Evolutionary conservation across 768 basidiomycete genomes (phyloP), one percentile per base, ranked within the genome.

Genomic region (Lentinula sp.): DNA sequence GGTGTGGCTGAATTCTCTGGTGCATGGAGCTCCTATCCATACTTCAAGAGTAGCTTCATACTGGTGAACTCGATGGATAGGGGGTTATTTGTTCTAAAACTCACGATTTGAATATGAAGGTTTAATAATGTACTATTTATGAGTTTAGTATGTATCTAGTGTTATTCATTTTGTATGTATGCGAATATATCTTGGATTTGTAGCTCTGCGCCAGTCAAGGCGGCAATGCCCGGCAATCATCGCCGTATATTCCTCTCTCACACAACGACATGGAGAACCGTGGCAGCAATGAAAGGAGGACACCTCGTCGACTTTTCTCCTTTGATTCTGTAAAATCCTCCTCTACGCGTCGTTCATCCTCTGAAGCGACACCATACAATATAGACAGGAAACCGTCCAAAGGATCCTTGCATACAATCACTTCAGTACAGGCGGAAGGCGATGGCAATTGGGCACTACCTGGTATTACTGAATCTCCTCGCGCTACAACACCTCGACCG

Each of bases 261-360:
- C 8, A 7, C 18, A 31, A 18, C 28, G 28, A 49, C 48, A 59
- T 59, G 45, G 32, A 59, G 6, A 59, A 28, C 21, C 51, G 31
- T n/a, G 51, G 51, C 31, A 53, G 15, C 32, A 42, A 31, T 31
- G 61, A 62, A 57, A 69, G 64, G 57, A 63, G 62, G 23, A 57
- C 62, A 53, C 60, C 66, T 21, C 65, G 65, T 58, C 67, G 70
- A 42, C 57, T 72, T 5, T 64, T 72, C 49, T 70, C 71, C 7
- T 70, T 70, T 45, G 71, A 72, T 39, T 48, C 62, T 48, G 45
- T 69, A 15, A 67, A 69, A 50, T 60, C 59, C 5, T 53, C 23
- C 39, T 43, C 55, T 32, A 54, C 53, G 13, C 66, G 61, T 55
- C 65, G 68, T n/a, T 65, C 68, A n/a, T 60, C 66, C n/a, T 66